Evolutionary conservation across 139 green algal genomes (phyloP), one percentile per base, ranked within the genome.

Genomic region (Chlamydomonas urium): DNA sequence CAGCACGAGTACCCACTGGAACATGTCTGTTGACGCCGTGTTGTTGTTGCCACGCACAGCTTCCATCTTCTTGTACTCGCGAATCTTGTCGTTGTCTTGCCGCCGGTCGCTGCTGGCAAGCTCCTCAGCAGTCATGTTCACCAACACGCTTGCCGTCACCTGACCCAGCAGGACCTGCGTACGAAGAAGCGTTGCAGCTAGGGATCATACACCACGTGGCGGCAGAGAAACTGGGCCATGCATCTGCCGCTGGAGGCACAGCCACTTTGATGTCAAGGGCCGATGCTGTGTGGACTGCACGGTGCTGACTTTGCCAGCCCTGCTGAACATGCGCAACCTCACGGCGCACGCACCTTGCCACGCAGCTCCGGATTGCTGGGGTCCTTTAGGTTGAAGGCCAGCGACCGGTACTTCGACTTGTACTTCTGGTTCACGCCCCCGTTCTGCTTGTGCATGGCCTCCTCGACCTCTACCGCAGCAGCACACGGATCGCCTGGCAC

Each of bases 321-420:
- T n/a, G n/a, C n/a, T n/a, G n/a, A n/a, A n/a, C n/a, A n/a, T n/a
- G n/a, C n/a, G n/a, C n/a, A n/a, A n/a, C n/a, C n/a, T n/a, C n/a
- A n/a, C 53, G 61, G 31, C 37, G 24, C 33, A 45, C 47, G 36
- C 63, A 79, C 73, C 65, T 75, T 82, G 2, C 79, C 63, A 33
- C 89, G 75, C 63, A 94, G 56, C 61, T 94, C 88, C 23, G 89
- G 90, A 80, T 97, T 97, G 6, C 90, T 91, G 10, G 74, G 59
- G 79, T 97, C 94, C 81, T 97, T 97, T 5, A 99, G 75, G 83
- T 99, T 99, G 86, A 98, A 98, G 32, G 81, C 75, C 42, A 99
- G 78, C 17, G 81, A 88, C 26, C 95, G 85, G 71, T 93, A 90
- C 78, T 97, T 96, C 50, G 90, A 83, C 74, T 97, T 98, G 88